Evolutionary conservation across 352 stramenopile species (phyloP), one percentile per base, ranked within the genome.

Genomic region (Phytophthora tubulina): DNA sequence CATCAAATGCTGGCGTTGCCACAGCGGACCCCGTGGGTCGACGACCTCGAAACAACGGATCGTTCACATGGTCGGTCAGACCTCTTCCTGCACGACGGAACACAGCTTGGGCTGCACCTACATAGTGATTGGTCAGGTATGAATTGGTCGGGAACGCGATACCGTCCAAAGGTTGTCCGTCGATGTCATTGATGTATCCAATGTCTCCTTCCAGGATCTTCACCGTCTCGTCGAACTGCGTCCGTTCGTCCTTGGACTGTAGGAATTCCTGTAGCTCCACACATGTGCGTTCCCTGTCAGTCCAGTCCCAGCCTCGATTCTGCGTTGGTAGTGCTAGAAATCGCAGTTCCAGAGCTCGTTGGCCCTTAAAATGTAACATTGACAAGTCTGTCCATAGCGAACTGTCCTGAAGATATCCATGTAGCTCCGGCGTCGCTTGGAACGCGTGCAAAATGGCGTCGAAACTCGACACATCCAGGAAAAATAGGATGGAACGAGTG

Each of bases 131-230:
- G 1, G 55, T 60, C 33, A 91, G 32, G 32, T 71, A 52, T 8
- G 75, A 67, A 54, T 78, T 85, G 21, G 81, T 85, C 3, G 83
- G 79, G 55, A 91, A 91, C 7, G 68, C 78, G 46, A 91, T 76
- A 17, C 71, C 82, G 42, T 91, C 51, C 13, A 58, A 58, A 42
- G 51, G 51, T 31, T 36, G 33, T n/a, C 51, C 51, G 17, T 76
- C 67, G 41, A 87, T 75, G 41, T 73, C 50, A 17, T 69, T 54
- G 31, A 85, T 73, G 38, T 60, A 55, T 1, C 75, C 73, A 41
- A 88, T 80, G 50, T 88, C 68, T 7, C 75, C 78, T 64, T 71
- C 45, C n/a, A 83, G 10, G 15, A 85, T 63, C 9, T 44, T 62
- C 39, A 88, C 66, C 0, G 57, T 31, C 17, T 54, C 13, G 3